Conservation (phyloP, 345 rosid species). For the Gossypium rotundifolium region DNA sequence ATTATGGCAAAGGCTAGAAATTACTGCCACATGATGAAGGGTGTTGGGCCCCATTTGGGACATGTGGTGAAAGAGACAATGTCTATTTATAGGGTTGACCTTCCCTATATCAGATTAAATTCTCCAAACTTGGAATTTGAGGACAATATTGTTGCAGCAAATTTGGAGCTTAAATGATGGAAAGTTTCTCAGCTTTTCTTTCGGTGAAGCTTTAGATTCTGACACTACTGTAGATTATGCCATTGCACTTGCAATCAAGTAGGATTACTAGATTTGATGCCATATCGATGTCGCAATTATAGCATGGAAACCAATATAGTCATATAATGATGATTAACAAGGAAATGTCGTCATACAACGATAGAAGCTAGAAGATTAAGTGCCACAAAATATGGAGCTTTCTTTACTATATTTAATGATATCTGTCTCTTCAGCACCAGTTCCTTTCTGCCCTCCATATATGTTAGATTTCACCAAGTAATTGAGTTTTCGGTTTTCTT, state of each 20-base stretch:
- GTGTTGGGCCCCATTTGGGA: constrained; percentile 1
- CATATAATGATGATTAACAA: constrained; percentile 1
- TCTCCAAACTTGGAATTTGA: background rate
- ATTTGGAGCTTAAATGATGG: background rate
- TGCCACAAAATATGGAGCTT: background rate
- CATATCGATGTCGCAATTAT: constrained; percentile 14
- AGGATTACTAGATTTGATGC: background rate
- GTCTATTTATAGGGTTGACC: background rate
- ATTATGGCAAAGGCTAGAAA: background rate
- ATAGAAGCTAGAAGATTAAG: background rate
- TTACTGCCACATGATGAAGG: background rate
- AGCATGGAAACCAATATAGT: background rate
- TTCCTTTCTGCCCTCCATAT: background rate
- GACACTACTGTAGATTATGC: constrained; percentile 1
- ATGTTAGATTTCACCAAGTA: background rate
- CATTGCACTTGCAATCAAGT: background rate
- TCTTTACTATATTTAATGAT: background rate
- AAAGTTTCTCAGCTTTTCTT: background rate
- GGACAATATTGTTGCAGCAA: constrained; percentile 2
- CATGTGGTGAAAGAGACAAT: constrained; percentile 3
- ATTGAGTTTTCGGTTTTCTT: background rate
- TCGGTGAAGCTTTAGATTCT: background rate
- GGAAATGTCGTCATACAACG: background rate
- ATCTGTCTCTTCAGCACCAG: background rate
- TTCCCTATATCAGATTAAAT: background rate